Conservation (phyloP, 1,284 basidiomycete genomes). For the Mycosarcoma maydis region DNA sequence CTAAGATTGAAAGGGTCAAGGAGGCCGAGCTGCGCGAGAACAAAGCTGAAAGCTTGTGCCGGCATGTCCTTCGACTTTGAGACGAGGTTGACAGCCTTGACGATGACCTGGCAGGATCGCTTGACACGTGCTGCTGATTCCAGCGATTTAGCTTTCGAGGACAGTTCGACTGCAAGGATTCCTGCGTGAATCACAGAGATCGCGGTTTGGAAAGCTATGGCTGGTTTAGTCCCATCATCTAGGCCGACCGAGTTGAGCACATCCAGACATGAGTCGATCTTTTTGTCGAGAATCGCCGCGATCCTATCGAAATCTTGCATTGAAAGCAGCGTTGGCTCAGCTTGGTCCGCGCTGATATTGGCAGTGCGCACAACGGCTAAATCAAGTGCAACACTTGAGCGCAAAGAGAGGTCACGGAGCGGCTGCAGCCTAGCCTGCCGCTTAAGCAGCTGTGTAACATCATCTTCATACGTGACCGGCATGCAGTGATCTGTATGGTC, state of each 20-base stretch:
- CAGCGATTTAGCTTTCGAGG: background rate
- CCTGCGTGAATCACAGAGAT: constrained; percentile 13
- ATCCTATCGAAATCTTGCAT: constrained; percentile 14
- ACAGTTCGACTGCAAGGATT: constrained; percentile 14
- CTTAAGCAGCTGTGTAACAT: constrained; percentile 9
- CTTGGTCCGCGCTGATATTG: background rate
- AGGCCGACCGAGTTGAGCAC: background rate
- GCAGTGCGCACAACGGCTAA: background rate
- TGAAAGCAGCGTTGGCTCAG: constrained; percentile 7
- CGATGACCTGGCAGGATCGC: constrained; percentile 15
- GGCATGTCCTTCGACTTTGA: background rate
- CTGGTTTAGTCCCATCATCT: background rate
- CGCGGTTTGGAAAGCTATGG: background rate
- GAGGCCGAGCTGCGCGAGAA: constrained; percentile 20
- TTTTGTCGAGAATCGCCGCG: constrained; percentile 19
- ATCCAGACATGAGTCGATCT: constrained; percentile 12
- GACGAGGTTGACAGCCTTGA: constrained; percentile 4
- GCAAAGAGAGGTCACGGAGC: constrained; percentile 13
- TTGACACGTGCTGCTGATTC: background rate
- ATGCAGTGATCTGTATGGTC: background rate
- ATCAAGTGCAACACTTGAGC: background rate
- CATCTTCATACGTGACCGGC: background rate
- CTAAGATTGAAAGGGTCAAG: background rate
- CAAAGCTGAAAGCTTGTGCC: background rate
- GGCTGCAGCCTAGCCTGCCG: constrained; percentile 12